Evolutionary conservation across 306 rosid genomes (phyloP).

Genomic region (Elaeagnus macrophylla): DNA sequence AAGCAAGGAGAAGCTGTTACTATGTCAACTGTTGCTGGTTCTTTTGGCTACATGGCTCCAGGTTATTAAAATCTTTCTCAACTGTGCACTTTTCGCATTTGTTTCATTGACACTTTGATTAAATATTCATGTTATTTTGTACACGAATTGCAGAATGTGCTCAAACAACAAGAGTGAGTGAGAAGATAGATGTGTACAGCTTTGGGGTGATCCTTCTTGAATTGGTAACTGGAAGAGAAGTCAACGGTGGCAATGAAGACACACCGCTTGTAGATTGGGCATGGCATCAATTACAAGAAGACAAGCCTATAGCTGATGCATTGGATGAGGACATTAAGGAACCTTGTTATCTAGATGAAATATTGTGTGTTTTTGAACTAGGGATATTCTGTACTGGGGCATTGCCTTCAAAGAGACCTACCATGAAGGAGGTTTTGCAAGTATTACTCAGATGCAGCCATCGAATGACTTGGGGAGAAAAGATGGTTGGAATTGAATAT

Average conservation of each 20-base stretch:
- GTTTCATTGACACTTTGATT: too few species aligned
- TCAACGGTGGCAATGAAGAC: constrained; percentile 45
- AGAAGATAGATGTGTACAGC: constrained; percentile 72
- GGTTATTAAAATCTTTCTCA: constrained; percentile 28
- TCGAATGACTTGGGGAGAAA: constrained; percentile 12
- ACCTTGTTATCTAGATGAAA: constrained; percentile 34
- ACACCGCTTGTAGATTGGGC: constrained; percentile 70
- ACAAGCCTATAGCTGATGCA: constrained; percentile 30
- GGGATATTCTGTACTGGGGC: constrained; percentile 50
- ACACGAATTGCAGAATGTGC: constrained; percentile 46
- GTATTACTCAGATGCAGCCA: constrained; percentile 29
- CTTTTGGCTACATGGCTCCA: constrained; percentile 94
- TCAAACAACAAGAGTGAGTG: constrained; percentile 47
- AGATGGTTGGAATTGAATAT: constrained; percentile 4
- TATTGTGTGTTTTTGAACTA: constrained; percentile 48
- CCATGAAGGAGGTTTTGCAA: constrained; percentile 60
- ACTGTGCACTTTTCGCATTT: neutral
- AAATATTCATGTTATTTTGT: neutral
- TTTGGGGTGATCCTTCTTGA: constrained; percentile 73
- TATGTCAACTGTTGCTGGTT: constrained; percentile 70
- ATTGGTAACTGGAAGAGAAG: constrained; percentile 58
- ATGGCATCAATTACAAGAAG: constrained; percentile 30
- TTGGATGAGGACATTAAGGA: constrained; percentile 54
- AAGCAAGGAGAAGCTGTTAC: constrained; percentile 66
- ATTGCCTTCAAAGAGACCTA: constrained; percentile 47